Base-by-base conservation (phyloP, 2,329 filamentous ascomycete genomes). In the Colletotrichum lupini region DNA sequence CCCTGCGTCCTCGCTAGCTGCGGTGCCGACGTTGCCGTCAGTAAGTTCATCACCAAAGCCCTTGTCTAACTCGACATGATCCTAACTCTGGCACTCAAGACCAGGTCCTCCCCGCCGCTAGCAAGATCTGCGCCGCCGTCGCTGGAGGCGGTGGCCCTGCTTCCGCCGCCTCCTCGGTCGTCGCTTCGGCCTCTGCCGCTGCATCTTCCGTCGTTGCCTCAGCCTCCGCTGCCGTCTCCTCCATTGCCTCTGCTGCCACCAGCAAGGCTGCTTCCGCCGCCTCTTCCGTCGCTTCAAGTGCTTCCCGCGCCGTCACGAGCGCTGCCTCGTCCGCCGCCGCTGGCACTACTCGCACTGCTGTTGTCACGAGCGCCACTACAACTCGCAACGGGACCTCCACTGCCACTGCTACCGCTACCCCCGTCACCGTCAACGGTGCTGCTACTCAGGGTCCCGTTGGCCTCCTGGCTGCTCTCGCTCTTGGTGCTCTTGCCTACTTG, bases 31-130 rank as follows among this genome's bases (percentile, higher is more conserved):
- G 62, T 60, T 26, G 66, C 71, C 4, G 42, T 70, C 61, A 57
- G 73, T 75, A 61, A 42, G 73, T 74, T 4, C 32, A 24, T 32
- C 2, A 2, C 14, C 4, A 42, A 12, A 1, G 8, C 30, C 26
- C 59, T 11, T 6, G 4, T 22, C 8, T 14, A 7, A 1, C 26
- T 16, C 19, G 9, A 1, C 2, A 12, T 6, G 19, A 53, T 42
- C 12, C 49, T 72, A 52, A 67, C 37, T 9, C 5, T 9, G 22
- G 1, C 2, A 16, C n/a, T 1, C 9, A 35, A 75, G 73, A 59
- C 56, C 59, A 74, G 66, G 71, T 75, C 49, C 32, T 70, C 35
- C 71, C 71, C 35, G 71, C 73, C 55, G 71, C 66, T 42, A 35
- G 26, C 59, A 46, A 26, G 14, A 52, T 63, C 32, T 74, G 72